phyloP scores from a whole-genome alignment of 2,329 filamentous ascomycete genomes.

The Ophiostoma sp. region DNA sequence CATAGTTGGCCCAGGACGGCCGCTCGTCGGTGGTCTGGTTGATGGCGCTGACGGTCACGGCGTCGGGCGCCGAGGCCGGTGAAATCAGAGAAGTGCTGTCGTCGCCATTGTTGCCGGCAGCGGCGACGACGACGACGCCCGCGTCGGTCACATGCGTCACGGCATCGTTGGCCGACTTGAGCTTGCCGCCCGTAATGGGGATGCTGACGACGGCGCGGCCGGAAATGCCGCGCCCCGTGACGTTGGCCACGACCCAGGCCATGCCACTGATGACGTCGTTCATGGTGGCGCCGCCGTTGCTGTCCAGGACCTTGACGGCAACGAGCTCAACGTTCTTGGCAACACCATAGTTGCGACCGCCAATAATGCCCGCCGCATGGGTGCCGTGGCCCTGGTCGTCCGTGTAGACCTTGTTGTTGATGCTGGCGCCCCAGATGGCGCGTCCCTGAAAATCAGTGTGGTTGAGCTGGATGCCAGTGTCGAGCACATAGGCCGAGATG shows the following conservation, averaged over 20 bases:
- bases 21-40: conserved; percentile 50
- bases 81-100: conserved; percentile 41
- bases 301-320: conserved; percentile 63
- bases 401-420: neutral
- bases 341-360: conserved; percentile 60
- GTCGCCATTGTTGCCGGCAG: conserved; percentile 59
- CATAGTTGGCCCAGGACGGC: conserved; percentile 62
- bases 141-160: conserved; percentile 48
- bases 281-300: conserved; percentile 49
- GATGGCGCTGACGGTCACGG: conserved; percentile 62
- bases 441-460: conserved; percentile 60
- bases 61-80: conserved; percentile 56
- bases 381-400: conserved; percentile 31
- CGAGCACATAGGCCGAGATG: conserved; percentile 64
- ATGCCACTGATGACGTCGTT: conserved; percentile 60
- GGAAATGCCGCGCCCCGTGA: conserved; percentile 40
- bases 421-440: conserved; percentile 37
- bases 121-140: conserved; percentile 59
- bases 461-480: conserved; percentile 60
- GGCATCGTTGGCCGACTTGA: conserved; percentile 55
- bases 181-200: conserved; percentile 57
- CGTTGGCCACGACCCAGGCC: conserved; percentile 55
- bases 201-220: conserved; percentile 64
- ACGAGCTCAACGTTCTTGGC: conserved; percentile 52
- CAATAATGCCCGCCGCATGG: conserved; percentile 63